Base-by-base conservation (phyloP, 73 alveolate genomes). In the Paraurostyla sp. region DNA sequence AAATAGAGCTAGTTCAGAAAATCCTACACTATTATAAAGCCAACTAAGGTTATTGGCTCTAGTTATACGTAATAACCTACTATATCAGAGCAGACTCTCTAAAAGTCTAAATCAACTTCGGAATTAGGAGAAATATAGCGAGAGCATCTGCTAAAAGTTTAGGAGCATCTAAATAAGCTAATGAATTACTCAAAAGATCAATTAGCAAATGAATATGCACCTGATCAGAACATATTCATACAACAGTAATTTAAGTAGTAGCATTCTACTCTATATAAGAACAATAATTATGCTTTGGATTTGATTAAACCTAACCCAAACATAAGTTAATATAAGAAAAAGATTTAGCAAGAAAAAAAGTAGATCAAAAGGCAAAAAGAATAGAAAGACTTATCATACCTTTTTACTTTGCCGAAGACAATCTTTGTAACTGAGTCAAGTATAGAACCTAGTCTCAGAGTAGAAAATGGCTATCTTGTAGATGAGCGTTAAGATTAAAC, bases 241-340 rank as follows among this genome's bases (percentile, higher is more conserved):
- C 41, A 49, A 29, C 25, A 41, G 15, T 20, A 73, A 45, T 45
- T 46, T 13, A 73, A 73, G 18, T 20, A 73, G 42, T 32, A 73
- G 16, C 30, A 73, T 6, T 46, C 38, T 0, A 73, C 71, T 11
- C 11, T 23, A 4, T 30, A 23, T 27, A 73, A 49, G 51, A n/a
- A 20, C 4, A 73, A 48, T 45, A 73, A 73, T 48, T 73, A 73
- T 73, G 86, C 86, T 6, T 33, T 73, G 43, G 86, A 73, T 33
- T 48, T 73, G 27, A 23, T 73, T 2, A 73, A 45, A 46, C 71
- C 68, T 18, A 73, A 73, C 27, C 2, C 30, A 38, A 49, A 49
- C 41, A 23, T 73, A 45, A 7, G 71, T 36, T 73, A 73, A 46
- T 48, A 35, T 25, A 29, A 36, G 20, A 48, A 33, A 45, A 15